phyloP scores from a whole-genome alignment of 1,284 basidiomycete species.

The Rhodotorula sp. region DNA sequence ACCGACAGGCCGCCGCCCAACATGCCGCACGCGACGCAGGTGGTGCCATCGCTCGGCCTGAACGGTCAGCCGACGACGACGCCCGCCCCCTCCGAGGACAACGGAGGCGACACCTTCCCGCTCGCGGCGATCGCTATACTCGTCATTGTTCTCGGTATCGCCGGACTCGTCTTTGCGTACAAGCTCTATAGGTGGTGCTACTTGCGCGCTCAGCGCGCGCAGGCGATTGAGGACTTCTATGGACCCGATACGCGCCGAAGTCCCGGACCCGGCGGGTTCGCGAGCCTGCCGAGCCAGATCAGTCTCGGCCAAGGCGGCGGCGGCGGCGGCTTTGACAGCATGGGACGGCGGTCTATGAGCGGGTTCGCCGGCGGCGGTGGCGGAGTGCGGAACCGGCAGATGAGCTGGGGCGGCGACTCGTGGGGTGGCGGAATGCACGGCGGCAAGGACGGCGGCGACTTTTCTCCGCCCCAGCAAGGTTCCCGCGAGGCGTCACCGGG shows the following conservation, averaged over 20 bases:
- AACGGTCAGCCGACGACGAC: constrained; percentile 19
- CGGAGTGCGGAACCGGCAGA: constrained; percentile 8
- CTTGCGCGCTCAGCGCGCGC: neutral
- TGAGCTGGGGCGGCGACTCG: constrained; percentile 34
- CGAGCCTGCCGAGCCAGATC: constrained; percentile 26
- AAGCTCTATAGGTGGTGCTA: constrained; percentile 32
- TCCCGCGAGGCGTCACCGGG: neutral
- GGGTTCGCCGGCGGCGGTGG: constrained; percentile 9
- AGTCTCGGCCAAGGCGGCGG: constrained; percentile 13
- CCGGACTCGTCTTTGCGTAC: constrained; percentile 32
- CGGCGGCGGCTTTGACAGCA: constrained; percentile 10
- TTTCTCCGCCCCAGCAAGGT: constrained; percentile 10
- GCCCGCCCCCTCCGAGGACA: neutral
- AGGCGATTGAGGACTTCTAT: neutral
- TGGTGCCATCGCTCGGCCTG: constrained; percentile 28
- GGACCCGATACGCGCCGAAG: constrained; percentile 11
- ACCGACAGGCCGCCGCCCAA: constrained; percentile 7
- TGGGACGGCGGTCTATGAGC: constrained; percentile 24
- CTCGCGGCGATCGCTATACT: constrained; percentile 38
- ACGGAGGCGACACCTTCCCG: constrained; percentile 33
- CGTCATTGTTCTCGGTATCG: constrained; percentile 32
- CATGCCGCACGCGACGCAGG: constrained; percentile 21
- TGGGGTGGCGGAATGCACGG: constrained; percentile 7
- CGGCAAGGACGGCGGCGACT: constrained; percentile 19
- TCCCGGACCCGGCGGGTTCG: constrained; percentile 2